Evolutionary conservation across 2,329 filamentous ascomycete species (phyloP), one percentile per base, ranked within the genome.

Genomic region (Elsinoe batatas): DNA sequence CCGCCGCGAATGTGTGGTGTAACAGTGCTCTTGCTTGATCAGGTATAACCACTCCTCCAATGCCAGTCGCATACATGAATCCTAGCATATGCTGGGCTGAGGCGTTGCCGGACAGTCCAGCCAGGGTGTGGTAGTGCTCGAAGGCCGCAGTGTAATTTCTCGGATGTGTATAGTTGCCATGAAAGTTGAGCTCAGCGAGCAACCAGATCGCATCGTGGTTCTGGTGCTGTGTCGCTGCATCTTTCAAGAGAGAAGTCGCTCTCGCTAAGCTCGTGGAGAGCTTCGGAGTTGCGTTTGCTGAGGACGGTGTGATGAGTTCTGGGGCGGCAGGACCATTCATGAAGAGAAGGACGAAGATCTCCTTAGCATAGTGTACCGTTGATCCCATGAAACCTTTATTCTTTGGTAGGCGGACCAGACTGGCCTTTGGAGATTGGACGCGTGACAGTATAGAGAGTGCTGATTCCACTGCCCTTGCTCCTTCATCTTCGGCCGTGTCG

Each of bases 1-100:
- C 78, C 0, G 93, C 93, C 0, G 93, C 91, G 67, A 97, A 93
- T 0, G 88, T 95, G 69, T 98, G 91, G 70, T 96, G 97, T 38
- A 97, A 76, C 64, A 97, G 77, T 3, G 93, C 89, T 70, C 89
- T 91, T 10, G 91, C 91, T 71, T 97, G 93, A 64, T 98, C 87
- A 42, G 82, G 80, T 66, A 87, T 81, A 5, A 95, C 88, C 1
- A 84, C 84, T 32, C 82, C 82, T 13, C 88, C 91, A 57, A 98
- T 78, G 0, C 93, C 93, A 0, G 93, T 98, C 35, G 91, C 91
- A 71, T 98, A 91, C 80, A 95, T 93, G 63, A 98, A 82, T 0
- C 88, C 93, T 46, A 97, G 69, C 91, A 98, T 96, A 71, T 95
- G 86, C 69, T 97, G 89, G 1, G 93, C 93, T 11, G 91, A 95